Base-by-base conservation (phyloP, 176 grass and related monocot species). In the Dactylis glomerata region DNA sequence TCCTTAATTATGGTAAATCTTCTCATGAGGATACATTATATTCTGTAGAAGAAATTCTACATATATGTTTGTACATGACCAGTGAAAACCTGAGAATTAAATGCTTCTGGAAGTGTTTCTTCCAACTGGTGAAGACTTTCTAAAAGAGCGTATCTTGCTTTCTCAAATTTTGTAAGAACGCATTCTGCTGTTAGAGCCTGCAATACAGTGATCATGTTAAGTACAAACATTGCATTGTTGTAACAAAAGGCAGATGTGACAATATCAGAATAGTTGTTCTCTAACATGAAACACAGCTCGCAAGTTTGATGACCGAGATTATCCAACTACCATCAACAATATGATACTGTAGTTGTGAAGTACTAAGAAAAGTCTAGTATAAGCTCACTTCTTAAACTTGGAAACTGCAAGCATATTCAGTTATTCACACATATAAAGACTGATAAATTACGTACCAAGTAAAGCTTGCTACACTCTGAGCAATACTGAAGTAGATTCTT, bases 381-480 rank as follows among this genome's bases (percentile, higher is more conserved):
- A 30, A 38, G 37, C 12, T 77, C 16, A 81, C 19, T 81, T 50
- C 16, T 70, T 5, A 82, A 77, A 54, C 19, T 52, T 82, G 81
- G 51, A 82, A 62, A 65, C 20, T 69, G 17, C 45, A 42, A 88
- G 34, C 36, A 74, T 8, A 64, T 58, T 32, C 15, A 66, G 28
- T 67, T 8, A 64, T 58, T 32, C 15, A 66, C 4, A 24, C 31
- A 32, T 38, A 51, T 41, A 68, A 68, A 83, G 80, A 20, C 19
- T 64, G 61, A 32, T 33, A 64, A 17, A 64, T 61, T 85, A 77
- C 50, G 38, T 88, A 94, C 95, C 92, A 97, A 77, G 87, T 97
- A 97, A 87, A 97, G 88, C 72, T 92, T 95, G 95, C 95, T 97
- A 78, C 82, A 91, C 44, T 97, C 95, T 37, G 88, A 86, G 76